Base-by-base conservation (phyloP, 257 asterid species). In the Nicotiana tabacum region DNA sequence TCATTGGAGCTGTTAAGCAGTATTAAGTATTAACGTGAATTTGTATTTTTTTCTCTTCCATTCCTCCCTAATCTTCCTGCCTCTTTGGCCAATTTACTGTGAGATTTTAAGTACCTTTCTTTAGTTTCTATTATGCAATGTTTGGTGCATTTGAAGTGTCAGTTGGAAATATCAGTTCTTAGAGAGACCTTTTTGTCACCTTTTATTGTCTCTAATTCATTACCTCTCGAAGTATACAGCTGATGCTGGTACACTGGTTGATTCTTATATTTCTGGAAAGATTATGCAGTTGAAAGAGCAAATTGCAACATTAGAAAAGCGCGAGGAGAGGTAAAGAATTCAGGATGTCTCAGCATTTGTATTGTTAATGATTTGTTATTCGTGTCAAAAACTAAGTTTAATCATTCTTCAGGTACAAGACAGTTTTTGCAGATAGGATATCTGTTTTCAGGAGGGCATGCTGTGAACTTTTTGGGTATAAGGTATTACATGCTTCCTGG, bases 391-490 rank as follows among this genome's bases (percentile, higher is more conserved):
- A 46, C 46, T 79, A 81, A 81, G 61, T 61, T 68, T 80, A 82
- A 70, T 67, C 61, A 66, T 83, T 55, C 78, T 48, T 81, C 69
- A 96, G 99, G 86, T 94, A 96, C 92, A 94, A 91, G 93, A 88
- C 97, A 37, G 99, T 94, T 80, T 96, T 96, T 88, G 98, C 98
- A 2, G 99, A 96, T 85, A 87, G 97, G 89, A 96, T 96, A 82
- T 94, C 99, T 77, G 99, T 96, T 81, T 96, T 96, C 86, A 90
- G 99, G 88, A 92, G 97, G 86, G 99, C 99, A 30, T 96, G 99
- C 91, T 94, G 98, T 86, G 99, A 93, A 84, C 98, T 94, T 82
- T 96, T 96, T 85, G 99, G 98, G 85, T 96, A 96, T 91, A 93
- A 96, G 99, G 98, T 96, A 94, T 69, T 51, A 16, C 74, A 78